A percentile compares a stretch with the other conserved stretches of the same genome.
Evolutionary conservation across 2,329 filamentous ascomycete genomes (phyloP).

Genomic region (Emmonsiellopsis sp.): DNA sequence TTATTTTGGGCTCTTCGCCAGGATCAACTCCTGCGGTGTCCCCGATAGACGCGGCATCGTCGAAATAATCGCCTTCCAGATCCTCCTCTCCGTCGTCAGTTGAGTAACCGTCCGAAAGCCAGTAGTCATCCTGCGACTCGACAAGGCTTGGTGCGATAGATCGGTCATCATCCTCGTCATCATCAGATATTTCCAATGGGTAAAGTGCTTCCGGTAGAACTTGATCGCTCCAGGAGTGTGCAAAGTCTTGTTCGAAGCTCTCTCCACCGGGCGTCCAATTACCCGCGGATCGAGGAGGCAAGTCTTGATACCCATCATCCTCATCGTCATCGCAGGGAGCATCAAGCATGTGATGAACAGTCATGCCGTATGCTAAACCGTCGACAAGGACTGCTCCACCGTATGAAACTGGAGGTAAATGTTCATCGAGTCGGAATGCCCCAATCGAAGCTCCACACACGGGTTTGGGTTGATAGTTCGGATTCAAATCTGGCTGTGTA

Average conservation of each 20-base stretch:
- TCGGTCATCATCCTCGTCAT: conserved; percentile 39
- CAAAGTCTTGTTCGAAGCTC: conserved; percentile 19
- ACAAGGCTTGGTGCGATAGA: conserved; percentile 29
- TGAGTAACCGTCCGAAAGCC: conserved; percentile 37
- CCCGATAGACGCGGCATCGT: conserved; percentile 50
- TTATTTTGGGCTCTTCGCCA: conserved; percentile 65
- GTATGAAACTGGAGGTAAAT: conserved; percentile 83
- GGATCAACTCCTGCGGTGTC: conserved; percentile 72
- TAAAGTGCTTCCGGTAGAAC: conserved; percentile 29
- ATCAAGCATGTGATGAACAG: conserved; percentile 93
- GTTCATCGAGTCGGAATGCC: conserved; percentile 74
- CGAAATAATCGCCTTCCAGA: conserved; percentile 44
- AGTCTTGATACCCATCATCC: conserved; percentile 29
- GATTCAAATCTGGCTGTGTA: conserved; percentile 45
- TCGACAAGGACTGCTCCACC: conserved; percentile 82
- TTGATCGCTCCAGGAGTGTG: conserved; percentile 31
- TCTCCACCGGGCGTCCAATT: conserved; percentile 21
- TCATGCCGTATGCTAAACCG: conserved; percentile 81
- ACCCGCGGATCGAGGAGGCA: conserved; percentile 36
- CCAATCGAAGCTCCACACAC: conserved; percentile 87
- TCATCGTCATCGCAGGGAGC: conserved; percentile 47
- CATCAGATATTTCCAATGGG: conserved; percentile 46
- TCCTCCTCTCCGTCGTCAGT: conserved; percentile 46
- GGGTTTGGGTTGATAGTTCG: conserved; percentile 68
- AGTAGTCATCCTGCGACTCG: conserved; percentile 33